Conservation (phyloP, 371 early-diverging fungal genomes). For the Syncephalastrum monosporum region DNA sequence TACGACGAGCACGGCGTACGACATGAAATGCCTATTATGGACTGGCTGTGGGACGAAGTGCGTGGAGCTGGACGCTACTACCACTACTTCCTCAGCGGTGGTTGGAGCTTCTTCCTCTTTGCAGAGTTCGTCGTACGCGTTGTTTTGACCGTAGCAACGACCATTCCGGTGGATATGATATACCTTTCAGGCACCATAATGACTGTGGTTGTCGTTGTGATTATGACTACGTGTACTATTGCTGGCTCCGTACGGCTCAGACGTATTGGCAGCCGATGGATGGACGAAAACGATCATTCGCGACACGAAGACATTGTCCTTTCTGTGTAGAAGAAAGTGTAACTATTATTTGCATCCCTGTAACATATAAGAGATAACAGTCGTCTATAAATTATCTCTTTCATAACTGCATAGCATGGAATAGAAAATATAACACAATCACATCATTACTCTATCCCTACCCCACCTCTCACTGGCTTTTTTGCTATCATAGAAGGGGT, state of each 20-base stretch:
- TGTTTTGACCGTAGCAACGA: constrained; percentile 28
- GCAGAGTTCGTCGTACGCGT: constrained; percentile 37
- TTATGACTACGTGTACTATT: constrained; percentile 8
- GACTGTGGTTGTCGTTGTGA: constrained; percentile 12
- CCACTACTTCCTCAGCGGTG: constrained; percentile 21
- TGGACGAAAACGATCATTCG: no score
- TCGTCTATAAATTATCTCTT: no score
- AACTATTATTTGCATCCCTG: no score
- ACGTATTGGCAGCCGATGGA: no score
- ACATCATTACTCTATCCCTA: no score
- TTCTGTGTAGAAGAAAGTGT: no score
- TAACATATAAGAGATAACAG: no score
- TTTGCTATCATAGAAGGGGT: no score
- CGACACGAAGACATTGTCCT: no score
- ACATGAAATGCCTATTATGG: constrained; percentile 14
- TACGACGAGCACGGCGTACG: constrained; percentile 18
- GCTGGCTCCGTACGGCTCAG: not conserved
- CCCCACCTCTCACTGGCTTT: no score
- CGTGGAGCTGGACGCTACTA: constrained; percentile 1
- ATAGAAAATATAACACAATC: no score
- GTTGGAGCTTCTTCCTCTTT: constrained; percentile 36
- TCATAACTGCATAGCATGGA: no score
- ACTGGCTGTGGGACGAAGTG: constrained; percentile 27
- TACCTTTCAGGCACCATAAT: constrained; percentile 37
- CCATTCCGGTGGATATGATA: constrained; percentile 23